Percentiles rank a stretch among this genome's conserved stretches.
Conservation (phyloP, 1,139 yeast genomes). For the Martiniozyma asiatica region DNA sequence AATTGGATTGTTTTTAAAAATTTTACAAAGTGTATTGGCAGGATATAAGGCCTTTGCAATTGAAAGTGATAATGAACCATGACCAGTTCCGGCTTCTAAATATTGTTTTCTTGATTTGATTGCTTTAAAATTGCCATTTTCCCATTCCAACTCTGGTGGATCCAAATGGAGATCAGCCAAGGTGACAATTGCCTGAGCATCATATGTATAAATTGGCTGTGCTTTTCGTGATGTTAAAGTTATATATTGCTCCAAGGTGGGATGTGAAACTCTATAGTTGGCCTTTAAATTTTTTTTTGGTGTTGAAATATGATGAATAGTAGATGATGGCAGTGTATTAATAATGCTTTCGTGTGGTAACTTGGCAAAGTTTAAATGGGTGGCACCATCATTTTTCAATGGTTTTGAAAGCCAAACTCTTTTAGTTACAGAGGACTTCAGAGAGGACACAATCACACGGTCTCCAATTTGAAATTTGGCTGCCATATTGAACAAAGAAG, state of each 20-base stretch:
- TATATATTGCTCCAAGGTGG: constrained; percentile 33
- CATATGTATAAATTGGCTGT: constrained; percentile 36
- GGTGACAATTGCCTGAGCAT: constrained; percentile 33
- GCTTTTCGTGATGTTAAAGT: constrained; percentile 29
- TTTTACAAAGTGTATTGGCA: constrained; percentile 26
- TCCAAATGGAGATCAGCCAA: constrained; percentile 34
- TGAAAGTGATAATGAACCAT: constrained; percentile 35
- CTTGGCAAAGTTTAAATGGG: constrained; percentile 21
- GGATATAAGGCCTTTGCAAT: constrained; percentile 31
- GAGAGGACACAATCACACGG: constrained; percentile 19
- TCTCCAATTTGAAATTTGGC: no score
- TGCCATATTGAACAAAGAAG: no score
- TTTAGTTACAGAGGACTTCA: constrained; percentile 16
- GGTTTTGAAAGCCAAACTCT: constrained; percentile 23
- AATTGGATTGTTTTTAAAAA: constrained; percentile 13
- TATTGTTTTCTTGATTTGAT: constrained; percentile 21
- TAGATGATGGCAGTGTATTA: constrained; percentile 19
- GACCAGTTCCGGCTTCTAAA: constrained; percentile 42
- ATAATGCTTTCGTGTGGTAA: constrained; percentile 26
- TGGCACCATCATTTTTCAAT: constrained; percentile 6
- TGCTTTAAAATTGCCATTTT: constrained; percentile 18
- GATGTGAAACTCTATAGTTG: constrained; percentile 24
- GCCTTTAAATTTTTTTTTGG: constrained; percentile 13
- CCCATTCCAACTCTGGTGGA: constrained; percentile 22
- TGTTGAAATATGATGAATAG: constrained; percentile 11